Evolutionary conservation across 306 rosid genomes (phyloP).

Genomic region (Cicer judaicum): DNA sequence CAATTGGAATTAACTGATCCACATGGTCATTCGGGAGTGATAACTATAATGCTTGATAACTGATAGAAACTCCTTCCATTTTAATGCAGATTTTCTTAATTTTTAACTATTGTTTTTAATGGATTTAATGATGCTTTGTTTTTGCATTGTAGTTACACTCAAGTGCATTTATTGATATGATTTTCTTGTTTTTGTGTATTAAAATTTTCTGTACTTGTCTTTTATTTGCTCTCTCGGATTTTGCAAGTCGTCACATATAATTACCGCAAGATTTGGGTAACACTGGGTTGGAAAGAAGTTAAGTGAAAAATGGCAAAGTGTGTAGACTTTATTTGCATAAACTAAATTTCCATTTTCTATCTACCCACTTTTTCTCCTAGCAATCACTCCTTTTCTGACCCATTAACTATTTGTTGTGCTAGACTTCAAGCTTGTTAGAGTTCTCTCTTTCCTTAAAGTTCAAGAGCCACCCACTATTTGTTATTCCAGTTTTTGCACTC

Average conservation of each 20-base stretch:
- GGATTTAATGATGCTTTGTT: neutral
- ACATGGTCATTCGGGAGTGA: neutral
- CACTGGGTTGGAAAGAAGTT: neutral
- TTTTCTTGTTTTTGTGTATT: neutral
- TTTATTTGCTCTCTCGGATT: neutral
- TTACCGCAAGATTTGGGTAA: neutral
- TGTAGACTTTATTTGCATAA: conserved; percentile 18
- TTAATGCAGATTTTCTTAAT: neutral
- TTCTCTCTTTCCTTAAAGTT: conserved; percentile 1
- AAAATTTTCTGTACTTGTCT: neutral
- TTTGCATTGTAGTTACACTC: neutral
- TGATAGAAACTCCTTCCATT: conserved; percentile 8
- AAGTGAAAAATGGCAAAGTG: neutral
- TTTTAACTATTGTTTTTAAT: too few species aligned
- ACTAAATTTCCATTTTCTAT: neutral
- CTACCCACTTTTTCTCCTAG: neutral
- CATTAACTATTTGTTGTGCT: neutral
- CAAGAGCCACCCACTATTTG: neutral
- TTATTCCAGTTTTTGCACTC: neutral
- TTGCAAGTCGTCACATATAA: neutral
- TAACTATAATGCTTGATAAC: conserved; percentile 1
- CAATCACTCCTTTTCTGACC: neutral
- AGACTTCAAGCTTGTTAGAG: neutral
- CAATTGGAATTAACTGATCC: neutral
- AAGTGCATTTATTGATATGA: neutral